phyloP scores from a whole-genome alignment of 495 filamentous ascomycete species.

The Daldinia grandis region DNA sequence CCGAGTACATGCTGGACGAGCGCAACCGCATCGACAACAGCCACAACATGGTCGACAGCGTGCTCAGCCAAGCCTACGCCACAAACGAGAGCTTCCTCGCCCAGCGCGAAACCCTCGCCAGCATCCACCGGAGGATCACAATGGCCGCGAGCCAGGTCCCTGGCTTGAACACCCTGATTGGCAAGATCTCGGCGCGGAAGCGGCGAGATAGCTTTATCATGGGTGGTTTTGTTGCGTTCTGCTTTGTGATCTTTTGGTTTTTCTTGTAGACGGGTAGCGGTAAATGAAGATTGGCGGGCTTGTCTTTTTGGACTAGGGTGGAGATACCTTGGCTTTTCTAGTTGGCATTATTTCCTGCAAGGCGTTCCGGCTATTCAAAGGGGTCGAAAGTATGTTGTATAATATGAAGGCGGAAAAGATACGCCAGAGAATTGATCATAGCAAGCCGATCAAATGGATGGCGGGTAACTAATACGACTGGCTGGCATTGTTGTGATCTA shows the following conservation, averaged over 20 bases:
- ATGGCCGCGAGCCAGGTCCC: slow-evolving; percentile 88
- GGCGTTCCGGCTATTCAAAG: slow-evolving; percentile 32
- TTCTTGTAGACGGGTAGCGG: slow-evolving; percentile 64
- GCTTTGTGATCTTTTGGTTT: slow-evolving; percentile 85
- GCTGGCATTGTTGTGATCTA: slow-evolving; percentile 5
- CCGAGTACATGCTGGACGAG: slow-evolving; percentile 97
- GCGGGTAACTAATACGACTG: slow-evolving; percentile 19
- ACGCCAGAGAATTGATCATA: slow-evolving; percentile 10
- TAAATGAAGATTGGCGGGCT: slow-evolving; percentile 5
- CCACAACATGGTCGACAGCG: slow-evolving; percentile 85
- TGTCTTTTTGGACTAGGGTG: slow-evolving; percentile 13
- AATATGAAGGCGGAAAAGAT: slow-evolving; percentile 24
- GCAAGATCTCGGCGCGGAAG: slow-evolving; percentile 93
- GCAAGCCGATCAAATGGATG: slow-evolving; percentile 1
- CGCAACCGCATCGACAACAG: slow-evolving; percentile 82
- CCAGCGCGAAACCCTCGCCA: slow-evolving; percentile 85
- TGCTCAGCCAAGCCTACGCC: slow-evolving; percentile 95
- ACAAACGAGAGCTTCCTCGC: slow-evolving; percentile 90
- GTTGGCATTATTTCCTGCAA: slow-evolving; percentile 37
- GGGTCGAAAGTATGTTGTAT: slow-evolving; percentile 26
- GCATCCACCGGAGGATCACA: slow-evolving; percentile 88
- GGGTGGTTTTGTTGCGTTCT: slow-evolving; percentile 87
- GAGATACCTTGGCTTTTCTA: slow-evolving; percentile 32
- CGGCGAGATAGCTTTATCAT: slow-evolving; percentile 94
- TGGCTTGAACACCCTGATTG: slow-evolving; percentile 91